A percentile compares a stretch with the other conserved stretches of the same genome.
Conservation (phyloP, 129 eudicot genomes). For the Kitagawia praeruptora region DNA sequence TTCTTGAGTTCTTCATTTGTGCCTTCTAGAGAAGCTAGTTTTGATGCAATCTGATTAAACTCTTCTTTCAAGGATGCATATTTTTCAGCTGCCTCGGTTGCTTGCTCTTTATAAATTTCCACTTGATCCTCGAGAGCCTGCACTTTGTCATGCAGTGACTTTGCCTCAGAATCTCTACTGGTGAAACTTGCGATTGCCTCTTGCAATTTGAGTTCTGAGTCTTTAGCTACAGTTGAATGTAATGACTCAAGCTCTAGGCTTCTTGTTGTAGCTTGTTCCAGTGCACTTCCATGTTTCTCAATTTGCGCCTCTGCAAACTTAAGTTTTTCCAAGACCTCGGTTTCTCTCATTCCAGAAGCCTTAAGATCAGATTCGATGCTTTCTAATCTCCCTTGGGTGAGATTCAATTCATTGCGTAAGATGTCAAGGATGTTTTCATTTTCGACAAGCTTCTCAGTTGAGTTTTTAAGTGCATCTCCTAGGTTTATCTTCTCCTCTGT, state of each 20-base stretch:
- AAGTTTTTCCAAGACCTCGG: conserved; percentile 55
- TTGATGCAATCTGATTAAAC: conserved; percentile 40
- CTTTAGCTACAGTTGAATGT: conserved; percentile 44
- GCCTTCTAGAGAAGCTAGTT: conserved; percentile 54
- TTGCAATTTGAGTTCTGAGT: conserved; percentile 57
- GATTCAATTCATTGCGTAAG: conserved; percentile 48
- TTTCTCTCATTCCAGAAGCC: conserved; percentile 52
- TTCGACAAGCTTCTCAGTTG: conserved; percentile 57
- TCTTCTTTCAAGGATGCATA: conserved; percentile 46
- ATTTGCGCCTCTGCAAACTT: conserved; percentile 59
- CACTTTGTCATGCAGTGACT: conserved; percentile 47
- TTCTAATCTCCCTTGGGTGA: conserved; percentile 53
- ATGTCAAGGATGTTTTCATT: conserved; percentile 53
- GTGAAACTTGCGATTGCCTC: conserved; percentile 49
- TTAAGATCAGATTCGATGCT: conserved; percentile 55
- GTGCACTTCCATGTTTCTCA: conserved; percentile 22
- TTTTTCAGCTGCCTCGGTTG: conserved; percentile 49
- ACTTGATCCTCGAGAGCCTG: conserved; percentile 45
- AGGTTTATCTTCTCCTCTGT: conserved; percentile 66
- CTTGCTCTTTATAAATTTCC: conserved; percentile 42
- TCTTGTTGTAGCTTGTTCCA: conserved; percentile 54
- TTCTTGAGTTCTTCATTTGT: conserved; percentile 56
- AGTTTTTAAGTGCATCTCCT: conserved; percentile 43
- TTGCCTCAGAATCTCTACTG: conserved; percentile 63
- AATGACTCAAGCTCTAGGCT: conserved; percentile 51